Base-by-base conservation (phyloP, 148 eudicot genomes). In the Vaccinium corymbosum region DNA sequence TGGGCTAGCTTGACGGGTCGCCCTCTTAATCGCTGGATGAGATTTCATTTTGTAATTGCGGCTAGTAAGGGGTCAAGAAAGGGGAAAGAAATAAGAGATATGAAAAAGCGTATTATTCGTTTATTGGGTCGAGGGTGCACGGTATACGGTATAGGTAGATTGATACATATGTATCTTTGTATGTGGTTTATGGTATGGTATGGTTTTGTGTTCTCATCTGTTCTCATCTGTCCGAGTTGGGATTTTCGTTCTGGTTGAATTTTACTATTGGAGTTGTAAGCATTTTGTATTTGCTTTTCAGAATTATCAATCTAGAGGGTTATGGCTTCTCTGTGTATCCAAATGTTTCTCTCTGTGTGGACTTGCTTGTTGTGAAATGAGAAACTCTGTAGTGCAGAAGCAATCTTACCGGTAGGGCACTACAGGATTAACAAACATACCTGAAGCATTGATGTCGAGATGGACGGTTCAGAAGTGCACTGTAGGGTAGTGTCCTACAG, bases 1-100 rank as follows among this genome's bases (percentile, higher is more conserved):
- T n/a, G 79, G 86, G 80, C 86, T 85, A 25, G 83, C 86, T 85
- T 46, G 83, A 85, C 19, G 83, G 83, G 27, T 68, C 7, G 25
- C 59, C 20, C 53, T 49, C 48, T 17, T 80, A 42, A 53, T 42
- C 68, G 35, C n/a, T 4, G 17, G 49, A 56, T 16, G 70, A 57
- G 68, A 53, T 78, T 78, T 55, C 64, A 78, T 78, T 57, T 79
- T 32, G 49, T 19, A 16, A 38, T n/a, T 14, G 50, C 29, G 7
- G 71, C 32, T 19, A 57, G 42, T 61, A 53, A 57, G 59, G 81
- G 20, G n/a, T 56, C 61, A 84, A 78, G 82, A 57, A 59, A 9
- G 80, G 72, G 57, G 55, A 64, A 79, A 70, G 56, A 72, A 84
- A 78, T 84, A 68, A 79, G 73, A 78, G 68, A 84, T 53, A 15